Conservation (phyloP, 2,329 filamentous ascomycete species). For the Amylocarpus encephaloides region DNA sequence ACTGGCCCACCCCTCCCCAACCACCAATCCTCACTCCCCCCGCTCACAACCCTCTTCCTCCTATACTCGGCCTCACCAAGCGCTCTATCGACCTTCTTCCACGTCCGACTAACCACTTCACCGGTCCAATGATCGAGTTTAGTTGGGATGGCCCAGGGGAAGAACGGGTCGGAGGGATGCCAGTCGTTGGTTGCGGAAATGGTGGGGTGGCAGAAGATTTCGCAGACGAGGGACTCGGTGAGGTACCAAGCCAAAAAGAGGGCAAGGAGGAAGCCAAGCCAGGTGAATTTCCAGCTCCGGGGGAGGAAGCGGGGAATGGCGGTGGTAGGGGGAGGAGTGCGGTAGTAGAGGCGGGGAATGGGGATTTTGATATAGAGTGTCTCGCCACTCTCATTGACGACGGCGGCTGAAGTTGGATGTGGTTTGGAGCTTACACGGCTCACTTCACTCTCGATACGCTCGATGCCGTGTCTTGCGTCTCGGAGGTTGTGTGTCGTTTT, state of each 20-base stretch:
- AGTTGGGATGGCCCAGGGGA: constrained; percentile 53
- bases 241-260: constrained; percentile 46
- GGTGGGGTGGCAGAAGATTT: constrained; percentile 47
- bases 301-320: too few species aligned
- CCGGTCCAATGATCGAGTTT: constrained; percentile 55
- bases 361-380: constrained; percentile 20
- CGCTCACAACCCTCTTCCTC: not conserved
- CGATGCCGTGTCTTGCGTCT: constrained; percentile 51
- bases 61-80: constrained; percentile 3
- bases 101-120: constrained; percentile 11
- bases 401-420: constrained; percentile 16
- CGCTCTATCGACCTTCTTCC: constrained; percentile 1
- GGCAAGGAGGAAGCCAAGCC: constrained; percentile 29
- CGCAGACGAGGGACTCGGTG: constrained; percentile 49
- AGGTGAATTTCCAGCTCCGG: constrained; percentile 23
- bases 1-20: constrained; percentile 1
- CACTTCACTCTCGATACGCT: constrained; percentile 49
- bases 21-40: constrained; percentile 12
- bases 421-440: not conserved
- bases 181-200: constrained; percentile 43
- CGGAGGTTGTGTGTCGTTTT: constrained; percentile 47
- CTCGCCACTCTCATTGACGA: not conserved
- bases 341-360: constrained; percentile 16
- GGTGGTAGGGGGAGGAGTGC: not conserved
- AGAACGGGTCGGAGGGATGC: constrained; percentile 52